These are phyloP conservation scores for Penicillium sp. DNA, from an alignment of 2,329 filamentous ascomycete genomes.

Conservation along the genomic window DNA sequence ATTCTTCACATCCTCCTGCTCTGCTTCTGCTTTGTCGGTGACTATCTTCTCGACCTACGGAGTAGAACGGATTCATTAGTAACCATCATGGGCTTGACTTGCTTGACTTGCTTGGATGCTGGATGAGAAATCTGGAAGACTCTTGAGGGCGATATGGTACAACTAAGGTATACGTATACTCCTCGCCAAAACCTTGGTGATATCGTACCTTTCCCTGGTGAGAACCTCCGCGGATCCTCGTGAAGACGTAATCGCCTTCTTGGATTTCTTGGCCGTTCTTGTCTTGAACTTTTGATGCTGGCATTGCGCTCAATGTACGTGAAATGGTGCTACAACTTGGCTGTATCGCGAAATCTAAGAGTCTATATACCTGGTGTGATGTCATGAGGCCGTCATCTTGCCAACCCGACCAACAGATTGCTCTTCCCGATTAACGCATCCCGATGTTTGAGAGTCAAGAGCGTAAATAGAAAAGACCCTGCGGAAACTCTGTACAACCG, in stretches of 20 bases:
- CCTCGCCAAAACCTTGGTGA: not conserved
- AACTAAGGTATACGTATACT: not conserved
- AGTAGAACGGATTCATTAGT: not conserved
- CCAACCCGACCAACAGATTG: not conserved
- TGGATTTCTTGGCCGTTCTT: constrained; percentile 28
- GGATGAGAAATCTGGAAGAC: no score
- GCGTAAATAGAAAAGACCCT: not conserved
- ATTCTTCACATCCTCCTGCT: constrained; percentile 29
- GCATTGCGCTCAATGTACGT: constrained; percentile 20
- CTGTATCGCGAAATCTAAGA: not conserved
- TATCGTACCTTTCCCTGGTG: constrained; percentile 28
- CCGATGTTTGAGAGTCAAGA: not conserved
- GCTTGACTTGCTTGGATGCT: not conserved
- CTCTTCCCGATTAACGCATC: no score
- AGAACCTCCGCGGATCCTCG: constrained; percentile 29
- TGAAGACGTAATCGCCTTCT: constrained; percentile 31
- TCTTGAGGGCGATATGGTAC: not conserved
- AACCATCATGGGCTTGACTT: not conserved
- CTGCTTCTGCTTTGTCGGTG: constrained; percentile 27
- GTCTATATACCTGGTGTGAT: not conserved
- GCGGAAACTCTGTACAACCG: not conserved
- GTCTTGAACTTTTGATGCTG: constrained; percentile 26
- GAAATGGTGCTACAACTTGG: not conserved
- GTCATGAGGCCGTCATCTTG: not conserved
- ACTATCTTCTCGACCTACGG: constrained; percentile 31